These are phyloP conservation scores for Neltuma alba DNA, from an alignment of 306 rosid genomes.

Conservation along the genomic window DNA sequence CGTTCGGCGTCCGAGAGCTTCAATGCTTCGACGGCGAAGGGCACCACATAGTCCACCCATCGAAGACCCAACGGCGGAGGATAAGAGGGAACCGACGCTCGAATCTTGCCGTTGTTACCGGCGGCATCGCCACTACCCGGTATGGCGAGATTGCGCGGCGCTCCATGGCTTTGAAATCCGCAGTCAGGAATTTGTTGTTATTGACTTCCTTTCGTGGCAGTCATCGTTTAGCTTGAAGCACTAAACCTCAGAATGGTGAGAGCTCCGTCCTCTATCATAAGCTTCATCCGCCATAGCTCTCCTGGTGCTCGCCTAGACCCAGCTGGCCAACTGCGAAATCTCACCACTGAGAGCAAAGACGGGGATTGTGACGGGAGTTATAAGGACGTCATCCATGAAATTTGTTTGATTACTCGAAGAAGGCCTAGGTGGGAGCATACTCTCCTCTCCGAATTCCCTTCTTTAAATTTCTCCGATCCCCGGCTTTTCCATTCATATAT, in stretches of 20 bases:
- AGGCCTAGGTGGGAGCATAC: slow-evolving; percentile 75
- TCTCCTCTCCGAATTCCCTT: slow-evolving; percentile 63
- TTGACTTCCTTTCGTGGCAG: not conserved
- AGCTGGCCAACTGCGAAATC: slow-evolving; percentile 45
- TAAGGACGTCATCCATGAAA: slow-evolving; percentile 26
- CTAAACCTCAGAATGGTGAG: slow-evolving; percentile 37
- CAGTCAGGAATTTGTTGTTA: not conserved
- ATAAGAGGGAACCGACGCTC: not conserved
- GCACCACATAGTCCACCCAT: not conserved
- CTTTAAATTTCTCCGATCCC: slow-evolving; percentile 62
- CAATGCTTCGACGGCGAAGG: not conserved
- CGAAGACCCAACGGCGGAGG: not conserved
- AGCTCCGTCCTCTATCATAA: slow-evolving; percentile 34
- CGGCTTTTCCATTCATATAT: slow-evolving; percentile 50
- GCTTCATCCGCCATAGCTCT: slow-evolving; percentile 44
- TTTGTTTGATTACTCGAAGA: slow-evolving; percentile 59
- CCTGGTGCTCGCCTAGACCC: slow-evolving; percentile 17
- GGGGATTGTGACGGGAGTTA: slow-evolving; percentile 24
- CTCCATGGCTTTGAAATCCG: not conserved
- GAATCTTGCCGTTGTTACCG: not conserved
- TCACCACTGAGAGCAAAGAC: slow-evolving; percentile 43
- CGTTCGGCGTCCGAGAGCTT: not conserved
- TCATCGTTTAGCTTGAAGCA: not conserved
- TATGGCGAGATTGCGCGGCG: not conserved
- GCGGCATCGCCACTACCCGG: not conserved